Evolutionary conservation across 371 early-diverging fungal species (phyloP).

Genomic region (Batrachochytrium dendrobatidis): DNA sequence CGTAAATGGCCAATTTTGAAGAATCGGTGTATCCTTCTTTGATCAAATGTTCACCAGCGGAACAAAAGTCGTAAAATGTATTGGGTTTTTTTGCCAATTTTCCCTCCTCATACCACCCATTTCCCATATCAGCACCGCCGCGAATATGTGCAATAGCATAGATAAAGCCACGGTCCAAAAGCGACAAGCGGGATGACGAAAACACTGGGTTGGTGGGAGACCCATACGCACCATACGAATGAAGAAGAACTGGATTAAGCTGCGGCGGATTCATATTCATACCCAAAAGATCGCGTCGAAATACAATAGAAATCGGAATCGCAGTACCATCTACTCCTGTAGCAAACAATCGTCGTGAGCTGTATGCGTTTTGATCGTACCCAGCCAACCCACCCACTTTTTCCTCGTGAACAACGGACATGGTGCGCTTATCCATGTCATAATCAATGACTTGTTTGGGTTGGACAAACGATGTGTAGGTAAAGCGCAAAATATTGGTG

Average conservation of each 20-base stretch:
- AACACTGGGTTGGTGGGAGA: constrained; percentile 46
- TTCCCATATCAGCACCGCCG: constrained; percentile 57
- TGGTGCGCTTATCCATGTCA: constrained; percentile 40
- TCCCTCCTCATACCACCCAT: constrained; percentile 51
- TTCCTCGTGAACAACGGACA: constrained; percentile 43
- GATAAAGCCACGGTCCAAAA: constrained; percentile 56
- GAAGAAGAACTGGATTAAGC: constrained; percentile 44
- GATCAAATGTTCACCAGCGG: constrained; percentile 43
- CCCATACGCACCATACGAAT: constrained; percentile 55
- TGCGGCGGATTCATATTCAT: constrained; percentile 20
- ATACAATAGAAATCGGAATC: constrained; percentile 50
- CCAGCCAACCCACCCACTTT: constrained; percentile 25
- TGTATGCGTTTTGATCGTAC: constrained; percentile 32
- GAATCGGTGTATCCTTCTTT: constrained; percentile 51
- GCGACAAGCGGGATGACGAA: constrained; percentile 37
- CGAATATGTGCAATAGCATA: constrained; percentile 57
- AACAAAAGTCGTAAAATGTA: constrained; percentile 51
- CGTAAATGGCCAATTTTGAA: constrained; percentile 46
- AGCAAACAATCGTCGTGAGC: constrained; percentile 37
- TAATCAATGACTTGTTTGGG: constrained; percentile 54
- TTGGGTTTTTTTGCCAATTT: constrained; percentile 52
- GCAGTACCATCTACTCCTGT: constrained; percentile 50
- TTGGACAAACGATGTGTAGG: constrained; percentile 47
- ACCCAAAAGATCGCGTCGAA: constrained; percentile 39
- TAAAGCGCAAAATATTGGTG: constrained; percentile 36